phyloP scores from a whole-genome alignment of 2,329 filamentous ascomycete genomes.

The Colletotrichum sp. region DNA sequence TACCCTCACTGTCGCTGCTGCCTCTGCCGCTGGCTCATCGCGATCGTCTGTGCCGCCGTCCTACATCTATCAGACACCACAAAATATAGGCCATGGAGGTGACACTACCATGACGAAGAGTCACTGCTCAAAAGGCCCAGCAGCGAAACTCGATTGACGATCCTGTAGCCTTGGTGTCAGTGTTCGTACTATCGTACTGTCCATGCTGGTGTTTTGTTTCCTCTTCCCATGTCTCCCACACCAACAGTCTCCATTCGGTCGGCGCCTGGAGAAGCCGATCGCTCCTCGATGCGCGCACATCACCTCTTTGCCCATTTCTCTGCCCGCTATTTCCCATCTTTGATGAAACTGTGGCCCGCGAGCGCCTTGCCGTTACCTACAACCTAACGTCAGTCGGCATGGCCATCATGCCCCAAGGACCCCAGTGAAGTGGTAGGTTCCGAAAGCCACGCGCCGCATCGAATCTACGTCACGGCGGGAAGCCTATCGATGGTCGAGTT shows the following conservation, averaged over 20 bases:
- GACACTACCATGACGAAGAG: not conserved
- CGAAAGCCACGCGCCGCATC: slow-evolving; percentile 10
- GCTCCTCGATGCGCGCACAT: not conserved
- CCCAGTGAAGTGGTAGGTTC: not conserved
- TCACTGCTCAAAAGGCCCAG: not conserved
- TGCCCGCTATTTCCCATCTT: not conserved
- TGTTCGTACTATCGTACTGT: not conserved
- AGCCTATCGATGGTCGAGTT: not conserved
- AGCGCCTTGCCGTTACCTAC: not conserved
- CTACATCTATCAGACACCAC: not conserved
- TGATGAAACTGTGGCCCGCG: slow-evolving; percentile 3
- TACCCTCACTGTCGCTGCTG: not conserved
- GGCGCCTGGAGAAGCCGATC: slow-evolving; percentile 6
- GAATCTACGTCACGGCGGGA: slow-evolving; percentile 9
- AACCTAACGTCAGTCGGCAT: not conserved
- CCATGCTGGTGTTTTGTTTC: not conserved
- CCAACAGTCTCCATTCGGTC: not conserved
- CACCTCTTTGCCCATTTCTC: not conserved
- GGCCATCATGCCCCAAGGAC: not conserved
- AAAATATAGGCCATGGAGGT: not conserved
- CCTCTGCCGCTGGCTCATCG: not conserved
- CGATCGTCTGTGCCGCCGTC: slow-evolving; percentile 9
- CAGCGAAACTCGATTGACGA: not conserved
- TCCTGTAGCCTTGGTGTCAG: not conserved
- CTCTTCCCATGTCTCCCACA: slow-evolving; percentile 11